A percentile compares a stretch with the other conserved stretches of the same genome.
phyloP scores from a whole-genome alignment of 2,329 filamentous ascomycete genomes.

The Huntiella decipiens region DNA sequence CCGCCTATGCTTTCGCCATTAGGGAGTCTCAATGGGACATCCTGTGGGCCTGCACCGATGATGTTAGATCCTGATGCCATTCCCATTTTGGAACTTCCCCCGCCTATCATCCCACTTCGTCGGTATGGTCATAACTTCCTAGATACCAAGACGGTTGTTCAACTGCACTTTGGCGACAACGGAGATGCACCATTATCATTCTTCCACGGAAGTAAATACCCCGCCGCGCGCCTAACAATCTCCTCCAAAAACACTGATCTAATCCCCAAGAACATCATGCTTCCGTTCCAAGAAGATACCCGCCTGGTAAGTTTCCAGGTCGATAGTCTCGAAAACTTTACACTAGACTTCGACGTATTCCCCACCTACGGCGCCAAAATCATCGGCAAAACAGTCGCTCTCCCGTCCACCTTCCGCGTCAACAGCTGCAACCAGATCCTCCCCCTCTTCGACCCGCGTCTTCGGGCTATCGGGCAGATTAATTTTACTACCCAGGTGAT shows the following conservation, averaged over 20 bases:
- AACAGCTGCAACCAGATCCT: slow-evolving; percentile 51
- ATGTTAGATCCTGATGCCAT: slow-evolving; percentile 71
- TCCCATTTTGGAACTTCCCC: slow-evolving; percentile 75
- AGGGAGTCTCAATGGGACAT: slow-evolving; percentile 25
- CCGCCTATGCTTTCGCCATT: slow-evolving; percentile 21
- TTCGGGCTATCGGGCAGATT: slow-evolving; percentile 83
- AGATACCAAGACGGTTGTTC: slow-evolving; percentile 89
- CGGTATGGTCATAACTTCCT: slow-evolving; percentile 97
- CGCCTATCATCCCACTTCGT: slow-evolving; percentile 84
- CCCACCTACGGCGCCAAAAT: slow-evolving; percentile 95
- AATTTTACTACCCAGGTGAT: slow-evolving; percentile 91
- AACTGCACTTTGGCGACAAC: slow-evolving; percentile 61
- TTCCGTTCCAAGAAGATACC: slow-evolving; percentile 92
- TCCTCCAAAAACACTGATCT: slow-evolving; percentile 92
- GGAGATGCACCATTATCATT: slow-evolving; percentile 68
- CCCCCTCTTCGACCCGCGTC: slow-evolving; percentile 77
- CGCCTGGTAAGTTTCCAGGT: slow-evolving; percentile 89
- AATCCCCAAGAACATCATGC: slow-evolving; percentile 85
- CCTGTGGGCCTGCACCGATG: slow-evolving; percentile 37
- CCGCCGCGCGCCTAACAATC: slow-evolving; percentile 82
- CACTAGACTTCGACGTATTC: slow-evolving; percentile 93
- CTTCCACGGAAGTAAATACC: slow-evolving; percentile 93
- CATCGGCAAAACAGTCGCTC: slow-evolving; percentile 84
- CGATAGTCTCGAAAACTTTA: slow-evolving; percentile 79
- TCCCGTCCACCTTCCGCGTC: slow-evolving; percentile 69